Evolutionary conservation across 2,329 filamentous ascomycete genomes (phyloP).

Genomic region (Stachybotrys chartarum): DNA sequence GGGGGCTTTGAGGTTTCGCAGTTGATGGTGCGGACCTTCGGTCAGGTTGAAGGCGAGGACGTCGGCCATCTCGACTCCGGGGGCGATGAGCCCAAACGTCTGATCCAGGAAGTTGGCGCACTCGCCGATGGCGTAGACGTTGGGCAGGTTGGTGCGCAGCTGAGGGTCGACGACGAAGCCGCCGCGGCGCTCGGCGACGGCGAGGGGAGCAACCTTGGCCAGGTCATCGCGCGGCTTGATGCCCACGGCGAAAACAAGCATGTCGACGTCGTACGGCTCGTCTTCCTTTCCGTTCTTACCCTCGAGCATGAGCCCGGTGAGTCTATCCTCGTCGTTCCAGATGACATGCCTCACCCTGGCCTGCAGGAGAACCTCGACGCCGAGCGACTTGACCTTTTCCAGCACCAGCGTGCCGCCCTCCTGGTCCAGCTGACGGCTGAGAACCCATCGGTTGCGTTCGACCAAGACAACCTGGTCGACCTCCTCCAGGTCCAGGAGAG

Average conservation of each 20-base stretch:
- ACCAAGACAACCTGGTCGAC: slow-evolving; percentile 71
- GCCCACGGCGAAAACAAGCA: slow-evolving; percentile 85
- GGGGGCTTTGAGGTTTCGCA: slow-evolving; percentile 67
- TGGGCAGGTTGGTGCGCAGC: slow-evolving; percentile 61
- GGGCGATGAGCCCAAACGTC: slow-evolving; percentile 82
- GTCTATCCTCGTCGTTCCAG: slow-evolving; percentile 57
- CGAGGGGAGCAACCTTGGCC: slow-evolving; percentile 61
- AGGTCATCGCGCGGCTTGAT: slow-evolving; percentile 76
- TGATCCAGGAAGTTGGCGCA: slow-evolving; percentile 85
- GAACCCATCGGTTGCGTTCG: slow-evolving; percentile 75
- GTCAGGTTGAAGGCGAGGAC: slow-evolving; percentile 88
- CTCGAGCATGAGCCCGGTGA: slow-evolving; percentile 71
- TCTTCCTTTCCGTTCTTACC: slow-evolving; percentile 46
- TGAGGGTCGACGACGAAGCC: slow-evolving; percentile 65
- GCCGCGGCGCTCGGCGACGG: slow-evolving; percentile 64
- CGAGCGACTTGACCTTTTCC: slow-evolving; percentile 71
- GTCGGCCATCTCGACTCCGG: slow-evolving; percentile 88
- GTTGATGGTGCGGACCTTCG: slow-evolving; percentile 65
- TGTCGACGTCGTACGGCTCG: slow-evolving; percentile 67
- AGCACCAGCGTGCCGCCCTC: slow-evolving; percentile 79
- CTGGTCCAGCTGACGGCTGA: slow-evolving; percentile 73
- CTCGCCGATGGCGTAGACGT: slow-evolving; percentile 84
- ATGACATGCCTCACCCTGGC: slow-evolving; percentile 69
- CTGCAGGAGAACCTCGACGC: slow-evolving; percentile 71
- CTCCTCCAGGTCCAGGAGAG: slow-evolving; percentile 77